Base-by-base conservation (phyloP, 23 red algal genomes). In the Gracilaria caudata region DNA sequence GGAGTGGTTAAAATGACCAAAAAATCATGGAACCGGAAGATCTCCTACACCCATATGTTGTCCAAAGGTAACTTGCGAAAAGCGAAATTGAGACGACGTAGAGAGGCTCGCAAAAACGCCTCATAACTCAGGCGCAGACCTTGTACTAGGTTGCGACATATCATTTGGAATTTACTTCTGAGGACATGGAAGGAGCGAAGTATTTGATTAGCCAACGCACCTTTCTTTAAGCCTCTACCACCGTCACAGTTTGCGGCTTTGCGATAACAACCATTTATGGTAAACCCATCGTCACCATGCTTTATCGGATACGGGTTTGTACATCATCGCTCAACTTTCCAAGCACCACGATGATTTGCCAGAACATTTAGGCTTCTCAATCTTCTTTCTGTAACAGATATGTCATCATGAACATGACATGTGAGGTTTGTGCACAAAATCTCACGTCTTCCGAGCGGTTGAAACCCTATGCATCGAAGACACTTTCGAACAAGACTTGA, bases 51-150 rank as follows among this genome's bases (percentile, higher is more conserved):
- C 17, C 82, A 86, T 46, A 55, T 73, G 65, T 39, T 86, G 8
- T 74, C 82, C 23, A 86, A 86, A 55, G 82, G 61, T 17, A 71
- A 86, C 32, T 35, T 71, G 66, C 61, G 82, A 51, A 86, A 86
- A 46, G 64, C 65, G 19, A 64, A 86, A 44, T 38, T 86, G 82
- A 45, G 26, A 45, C 63, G 82, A 13, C 70, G 70, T 17, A 43
- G 19, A 47, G 70, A 75, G 17, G 29, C 40, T 34, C 70, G 20
- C 24, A 43, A 47, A 9, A 75, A 75, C 7, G 37, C 70, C 37
- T 24, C 21, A 29, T 75, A 53, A 8, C 7, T 17, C n/a, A n/a
- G n/a, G n/a, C n/a, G n/a, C n/a, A n/a, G n/a, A n/a, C n/a, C n/a
- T n/a, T n/a, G n/a, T n/a, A n/a, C 13, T 16, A 53, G 43, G 11